These are phyloP conservation scores for Hygrophorus pudorinus DNA, from an alignment of 768 basidiomycete species.

Conservation along the genomic window DNA sequence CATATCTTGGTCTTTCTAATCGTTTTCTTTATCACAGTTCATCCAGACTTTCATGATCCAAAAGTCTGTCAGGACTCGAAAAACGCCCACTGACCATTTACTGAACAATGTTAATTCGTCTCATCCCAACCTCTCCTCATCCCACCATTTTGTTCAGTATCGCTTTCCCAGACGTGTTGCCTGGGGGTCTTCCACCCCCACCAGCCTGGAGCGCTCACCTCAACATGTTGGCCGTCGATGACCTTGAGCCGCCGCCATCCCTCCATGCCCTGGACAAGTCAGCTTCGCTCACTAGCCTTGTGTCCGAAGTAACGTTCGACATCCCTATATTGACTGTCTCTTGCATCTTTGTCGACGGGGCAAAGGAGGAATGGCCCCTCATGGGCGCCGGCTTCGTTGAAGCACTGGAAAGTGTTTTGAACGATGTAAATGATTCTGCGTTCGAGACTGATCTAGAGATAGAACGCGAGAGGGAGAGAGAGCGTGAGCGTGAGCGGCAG, in stretches of 20 bases:
- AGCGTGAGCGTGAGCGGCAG: constrained; percentile 21
- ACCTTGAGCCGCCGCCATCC: constrained; percentile 33
- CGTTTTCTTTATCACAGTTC: too few relatives aligned
- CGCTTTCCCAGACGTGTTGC: constrained; percentile 35
- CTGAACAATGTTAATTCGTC: constrained; percentile 45
- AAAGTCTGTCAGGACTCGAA: too few relatives aligned
- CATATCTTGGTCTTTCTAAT: too few relatives aligned
- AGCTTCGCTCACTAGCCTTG: constrained; percentile 42
- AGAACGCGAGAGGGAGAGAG: constrained; percentile 22
- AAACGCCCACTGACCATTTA: background rate
- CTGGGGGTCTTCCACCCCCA: constrained; percentile 31
- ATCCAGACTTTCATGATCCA: too few relatives aligned
- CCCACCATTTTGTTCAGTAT: constrained; percentile 53
- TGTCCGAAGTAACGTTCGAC: constrained; percentile 57
- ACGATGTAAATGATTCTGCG: constrained; percentile 41
- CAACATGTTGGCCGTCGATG: constrained; percentile 36
- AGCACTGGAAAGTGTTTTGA: constrained; percentile 39
- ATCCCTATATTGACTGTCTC: constrained; percentile 33
- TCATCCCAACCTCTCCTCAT: constrained; percentile 31
- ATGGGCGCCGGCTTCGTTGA: constrained; percentile 27
- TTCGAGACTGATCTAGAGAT: constrained; percentile 29
- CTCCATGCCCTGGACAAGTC: constrained; percentile 54
- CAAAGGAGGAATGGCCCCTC: constrained; percentile 38
- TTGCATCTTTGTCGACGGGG: constrained; percentile 52
- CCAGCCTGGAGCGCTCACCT: constrained; percentile 45